Conservation (phyloP, 345 rosid genomes). For the Punica granatum region DNA sequence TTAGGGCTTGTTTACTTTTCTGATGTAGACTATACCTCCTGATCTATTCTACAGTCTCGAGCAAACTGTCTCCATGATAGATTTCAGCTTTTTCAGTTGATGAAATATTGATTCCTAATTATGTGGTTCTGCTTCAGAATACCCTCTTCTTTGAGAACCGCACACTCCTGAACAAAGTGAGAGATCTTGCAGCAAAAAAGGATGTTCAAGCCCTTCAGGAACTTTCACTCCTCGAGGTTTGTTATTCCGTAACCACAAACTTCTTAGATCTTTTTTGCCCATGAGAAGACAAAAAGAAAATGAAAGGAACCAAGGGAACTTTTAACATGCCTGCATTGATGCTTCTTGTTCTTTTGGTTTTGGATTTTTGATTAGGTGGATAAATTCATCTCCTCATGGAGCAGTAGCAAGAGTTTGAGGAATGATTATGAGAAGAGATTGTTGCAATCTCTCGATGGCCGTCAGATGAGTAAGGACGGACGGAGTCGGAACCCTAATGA, state of each 20-base stretch:
- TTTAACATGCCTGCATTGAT: not conserved
- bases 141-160: constrained; percentile 37
- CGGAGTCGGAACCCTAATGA: constrained; percentile 53
- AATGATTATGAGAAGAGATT: constrained; percentile 80
- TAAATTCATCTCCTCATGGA: constrained; percentile 76
- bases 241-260: constrained; percentile 4
- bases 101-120: not conserved
- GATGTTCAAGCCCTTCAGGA: constrained; percentile 50
- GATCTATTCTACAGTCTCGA: not conserved
- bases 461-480: constrained; percentile 63
- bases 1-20: not conserved
- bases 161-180: constrained; percentile 42
- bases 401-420: constrained; percentile 54
- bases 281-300: not conserved
- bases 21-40: not conserved
- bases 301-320: not conserved
- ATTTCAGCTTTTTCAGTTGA: not conserved
- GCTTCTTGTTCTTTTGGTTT: constrained; percentile 14
- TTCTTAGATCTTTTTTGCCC: not conserved
- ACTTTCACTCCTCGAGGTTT: constrained; percentile 43
- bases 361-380: constrained; percentile 42
- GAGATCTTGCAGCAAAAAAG: constrained; percentile 51
- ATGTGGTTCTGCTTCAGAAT: constrained; percentile 34
- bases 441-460: constrained; percentile 49
- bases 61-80: not conserved